Evolutionary conservation across 148 eudicot genomes (phyloP).

Genomic region (Spergularia bocconei): DNA sequence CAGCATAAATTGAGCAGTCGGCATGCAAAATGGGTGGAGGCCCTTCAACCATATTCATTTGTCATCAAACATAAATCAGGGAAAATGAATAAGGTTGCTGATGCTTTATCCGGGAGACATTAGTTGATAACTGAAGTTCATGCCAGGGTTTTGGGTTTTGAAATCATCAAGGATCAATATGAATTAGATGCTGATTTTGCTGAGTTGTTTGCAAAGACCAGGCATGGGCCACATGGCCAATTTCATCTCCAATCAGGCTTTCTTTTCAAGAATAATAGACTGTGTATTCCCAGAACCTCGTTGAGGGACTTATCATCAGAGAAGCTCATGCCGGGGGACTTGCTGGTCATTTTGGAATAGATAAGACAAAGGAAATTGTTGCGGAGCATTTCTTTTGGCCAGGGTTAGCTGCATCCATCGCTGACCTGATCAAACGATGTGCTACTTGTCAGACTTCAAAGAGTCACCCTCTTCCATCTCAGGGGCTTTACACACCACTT

Average conservation of each 20-base stretch:
- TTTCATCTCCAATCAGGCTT: too few relatives aligned
- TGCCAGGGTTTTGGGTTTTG: background rate
- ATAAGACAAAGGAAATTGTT: background rate
- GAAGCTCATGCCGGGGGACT: too few relatives aligned
- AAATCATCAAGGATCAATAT: background rate
- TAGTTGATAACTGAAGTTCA: background rate
- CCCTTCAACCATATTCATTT: background rate
- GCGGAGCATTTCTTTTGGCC: constrained; percentile 12
- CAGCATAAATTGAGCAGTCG: background rate
- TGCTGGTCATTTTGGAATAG: constrained; percentile 1
- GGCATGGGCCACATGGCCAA: too few relatives aligned
- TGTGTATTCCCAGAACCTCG: too few relatives aligned
- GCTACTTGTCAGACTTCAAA: background rate
- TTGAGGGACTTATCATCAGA: too few relatives aligned
- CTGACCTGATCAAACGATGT: background rate
- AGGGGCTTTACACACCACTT: background rate
- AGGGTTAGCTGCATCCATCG: too few relatives aligned
- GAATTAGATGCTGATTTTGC: constrained; percentile 1
- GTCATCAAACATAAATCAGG: background rate
- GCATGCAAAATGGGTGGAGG: constrained; percentile 14
- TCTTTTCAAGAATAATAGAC: too few relatives aligned
- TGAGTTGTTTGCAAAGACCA: too few relatives aligned
- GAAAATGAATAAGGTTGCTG: background rate
- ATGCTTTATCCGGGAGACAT: background rate
- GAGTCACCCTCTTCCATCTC: background rate